These are phyloP conservation scores for Ligustrum vulgare DNA, from an alignment of 257 asterid genomes.

Conservation along the genomic window DNA sequence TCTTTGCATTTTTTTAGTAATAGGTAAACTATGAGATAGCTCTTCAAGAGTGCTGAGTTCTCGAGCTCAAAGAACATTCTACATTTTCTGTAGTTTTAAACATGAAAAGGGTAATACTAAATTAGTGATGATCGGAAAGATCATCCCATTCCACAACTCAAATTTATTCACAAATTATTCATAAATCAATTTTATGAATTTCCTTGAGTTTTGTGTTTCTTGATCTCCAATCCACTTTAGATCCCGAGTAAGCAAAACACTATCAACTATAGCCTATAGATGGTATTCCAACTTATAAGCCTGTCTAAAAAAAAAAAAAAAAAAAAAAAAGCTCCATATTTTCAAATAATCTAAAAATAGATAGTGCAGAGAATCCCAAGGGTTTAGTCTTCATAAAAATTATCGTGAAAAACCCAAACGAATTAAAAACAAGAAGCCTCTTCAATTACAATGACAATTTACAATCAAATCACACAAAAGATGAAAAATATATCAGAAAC, in stretches of 20 bases:
- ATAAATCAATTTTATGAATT: neutral
- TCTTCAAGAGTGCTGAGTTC: neutral
- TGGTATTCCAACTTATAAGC: neutral
- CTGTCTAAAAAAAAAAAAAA: no score
- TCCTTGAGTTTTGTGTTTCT: neutral
- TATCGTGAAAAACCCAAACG: neutral
- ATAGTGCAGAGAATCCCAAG: neutral
- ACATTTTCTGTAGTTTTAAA: neutral
- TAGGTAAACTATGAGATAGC: neutral
- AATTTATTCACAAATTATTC: neutral
- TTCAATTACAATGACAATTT: neutral
- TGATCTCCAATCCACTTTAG: neutral
- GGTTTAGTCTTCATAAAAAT: no score
- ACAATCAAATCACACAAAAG: neutral
- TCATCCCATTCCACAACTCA: neutral
- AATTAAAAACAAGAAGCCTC: neutral
- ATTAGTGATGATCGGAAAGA: neutral
- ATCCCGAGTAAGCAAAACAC: neutral
- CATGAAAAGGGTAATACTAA: neutral
- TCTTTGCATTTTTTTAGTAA: constrained; percentile 6
- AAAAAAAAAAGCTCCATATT: neutral
- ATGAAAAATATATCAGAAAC: neutral
- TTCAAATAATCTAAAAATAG: neutral
- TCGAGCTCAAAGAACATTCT: neutral
- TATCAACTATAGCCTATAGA: neutral